Evolutionary conservation across 177 flowering plant species (phyloP).

Genomic region (Vitis hybrid): DNA sequence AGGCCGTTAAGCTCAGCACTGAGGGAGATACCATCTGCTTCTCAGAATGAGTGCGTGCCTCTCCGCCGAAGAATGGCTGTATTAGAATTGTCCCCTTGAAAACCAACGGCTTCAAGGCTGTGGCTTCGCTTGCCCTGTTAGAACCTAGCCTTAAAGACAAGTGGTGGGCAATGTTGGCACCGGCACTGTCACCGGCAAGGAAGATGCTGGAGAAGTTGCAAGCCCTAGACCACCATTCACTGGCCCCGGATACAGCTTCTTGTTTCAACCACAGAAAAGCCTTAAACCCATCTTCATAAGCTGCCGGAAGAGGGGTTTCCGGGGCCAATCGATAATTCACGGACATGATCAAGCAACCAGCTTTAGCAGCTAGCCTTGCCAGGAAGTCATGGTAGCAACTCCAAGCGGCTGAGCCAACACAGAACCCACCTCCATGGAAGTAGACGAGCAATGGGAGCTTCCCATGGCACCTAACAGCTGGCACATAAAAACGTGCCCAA

Average conservation of each 20-base stretch:
- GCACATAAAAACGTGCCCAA: constrained; percentile 61
- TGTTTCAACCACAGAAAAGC: constrained; percentile 48
- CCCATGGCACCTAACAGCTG: constrained; percentile 11
- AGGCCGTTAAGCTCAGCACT: constrained; percentile 42
- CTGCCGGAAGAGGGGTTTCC: constrained; percentile 69
- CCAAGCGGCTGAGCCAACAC: constrained; percentile 81
- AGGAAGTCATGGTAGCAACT: constrained; percentile 73
- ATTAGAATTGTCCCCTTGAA: constrained; percentile 52
- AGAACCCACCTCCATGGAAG: constrained; percentile 86
- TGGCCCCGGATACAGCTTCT: constrained; percentile 18
- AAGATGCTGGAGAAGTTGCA: constrained; percentile 48
- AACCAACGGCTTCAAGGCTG: constrained; percentile 26
- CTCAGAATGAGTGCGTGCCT: constrained; percentile 57
- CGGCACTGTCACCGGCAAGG: constrained; percentile 76
- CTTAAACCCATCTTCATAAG: constrained; percentile 63
- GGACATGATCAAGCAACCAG: constrained; percentile 52
- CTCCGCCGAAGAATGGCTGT: constrained; percentile 82
- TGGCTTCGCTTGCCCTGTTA: neutral
- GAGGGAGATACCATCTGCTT: constrained; percentile 33
- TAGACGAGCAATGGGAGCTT: constrained; percentile 57
- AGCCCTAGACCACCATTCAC: constrained; percentile 39
- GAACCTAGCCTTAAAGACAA: constrained; percentile 33
- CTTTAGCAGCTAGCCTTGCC: constrained; percentile 34
- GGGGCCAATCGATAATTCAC: constrained; percentile 73
- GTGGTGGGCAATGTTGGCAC: constrained; percentile 67